phyloP scores from a whole-genome alignment of 805 yeast genomes.

The Scheffersomyces lignosus region DNA sequence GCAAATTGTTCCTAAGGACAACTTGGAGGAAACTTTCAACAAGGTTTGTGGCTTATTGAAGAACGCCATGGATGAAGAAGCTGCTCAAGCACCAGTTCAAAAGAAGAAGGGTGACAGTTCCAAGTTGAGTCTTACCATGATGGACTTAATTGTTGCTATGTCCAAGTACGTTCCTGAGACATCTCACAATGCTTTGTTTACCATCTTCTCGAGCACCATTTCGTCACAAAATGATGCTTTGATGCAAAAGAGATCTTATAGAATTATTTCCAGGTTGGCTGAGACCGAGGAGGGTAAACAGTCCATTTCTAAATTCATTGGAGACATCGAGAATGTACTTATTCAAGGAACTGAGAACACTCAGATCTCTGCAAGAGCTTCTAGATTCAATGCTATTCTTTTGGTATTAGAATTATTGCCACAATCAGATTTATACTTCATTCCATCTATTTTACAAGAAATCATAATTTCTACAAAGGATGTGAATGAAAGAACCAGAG shows the following conservation, averaged over 20 bases:
- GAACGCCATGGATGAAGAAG: conserved; percentile 66
- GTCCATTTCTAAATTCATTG: conserved; percentile 52
- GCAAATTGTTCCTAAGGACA: conserved; percentile 64
- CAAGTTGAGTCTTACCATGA: conserved; percentile 72
- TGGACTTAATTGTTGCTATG: conserved; percentile 89
- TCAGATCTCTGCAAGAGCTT: conserved; percentile 73
- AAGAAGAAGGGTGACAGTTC: conserved; percentile 31
- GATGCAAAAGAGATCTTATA: conserved; percentile 86
- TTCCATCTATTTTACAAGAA: conserved; percentile 83
- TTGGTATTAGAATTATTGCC: conserved; percentile 66
- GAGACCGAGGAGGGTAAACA: conserved; percentile 66
- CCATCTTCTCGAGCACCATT: conserved; percentile 75
- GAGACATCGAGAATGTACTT: conserved; percentile 60
- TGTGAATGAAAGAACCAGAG: conserved; percentile 88
- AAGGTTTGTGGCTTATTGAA: conserved; percentile 81
- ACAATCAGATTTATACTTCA: conserved; percentile 61
- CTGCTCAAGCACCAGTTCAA: conserved; percentile 26
- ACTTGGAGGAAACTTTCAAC: conserved; percentile 73
- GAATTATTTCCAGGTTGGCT: conserved; percentile 67
- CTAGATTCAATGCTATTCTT: conserved; percentile 70
- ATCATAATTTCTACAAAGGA: conserved; percentile 89
- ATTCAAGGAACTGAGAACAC: conserved; percentile 57
- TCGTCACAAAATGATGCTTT: conserved; percentile 53
- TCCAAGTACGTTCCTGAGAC: conserved; percentile 75
- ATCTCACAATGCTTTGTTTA: conserved; percentile 69